Conservation (phyloP, 225 moss, liverwort and hornwort genomes). For the Pleurozium schreberi region DNA sequence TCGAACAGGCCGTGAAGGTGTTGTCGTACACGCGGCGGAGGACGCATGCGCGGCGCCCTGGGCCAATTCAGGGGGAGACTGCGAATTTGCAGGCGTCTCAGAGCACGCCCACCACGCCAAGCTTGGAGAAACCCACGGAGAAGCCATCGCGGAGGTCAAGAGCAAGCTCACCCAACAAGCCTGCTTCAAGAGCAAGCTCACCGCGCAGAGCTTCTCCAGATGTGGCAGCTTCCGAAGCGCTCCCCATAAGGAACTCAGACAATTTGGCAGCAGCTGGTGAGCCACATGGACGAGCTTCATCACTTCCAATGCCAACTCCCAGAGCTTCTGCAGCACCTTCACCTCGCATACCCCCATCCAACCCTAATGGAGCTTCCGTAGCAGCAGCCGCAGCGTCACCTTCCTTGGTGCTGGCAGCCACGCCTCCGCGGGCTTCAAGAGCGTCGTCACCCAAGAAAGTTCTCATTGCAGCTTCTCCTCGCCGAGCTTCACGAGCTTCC, state of each 20-base stretch:
- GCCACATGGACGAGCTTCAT: neutral
- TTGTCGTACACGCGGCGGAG: conserved; percentile 16
- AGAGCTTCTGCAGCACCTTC: neutral
- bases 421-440: neutral
- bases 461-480: neutral
- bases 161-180: neutral
- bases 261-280: neutral
- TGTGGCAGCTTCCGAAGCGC: neutral
- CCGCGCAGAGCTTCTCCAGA: neutral
- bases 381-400: neutral
- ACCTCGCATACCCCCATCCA: neutral
- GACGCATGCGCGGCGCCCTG: conserved; percentile 1
- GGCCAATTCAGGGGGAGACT: neutral
- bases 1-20: conserved; percentile 17
- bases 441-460: neutral
- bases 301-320: neutral
- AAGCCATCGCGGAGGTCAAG: neutral
- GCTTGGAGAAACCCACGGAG: neutral
- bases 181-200: neutral
- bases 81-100: neutral
- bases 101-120: neutral
- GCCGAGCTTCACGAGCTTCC: neutral
- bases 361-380: neutral
- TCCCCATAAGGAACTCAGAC: neutral
- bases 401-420: neutral